Evolutionary conservation across 139 green algal genomes (phyloP).

Genomic region (Chlorella sp.): DNA sequence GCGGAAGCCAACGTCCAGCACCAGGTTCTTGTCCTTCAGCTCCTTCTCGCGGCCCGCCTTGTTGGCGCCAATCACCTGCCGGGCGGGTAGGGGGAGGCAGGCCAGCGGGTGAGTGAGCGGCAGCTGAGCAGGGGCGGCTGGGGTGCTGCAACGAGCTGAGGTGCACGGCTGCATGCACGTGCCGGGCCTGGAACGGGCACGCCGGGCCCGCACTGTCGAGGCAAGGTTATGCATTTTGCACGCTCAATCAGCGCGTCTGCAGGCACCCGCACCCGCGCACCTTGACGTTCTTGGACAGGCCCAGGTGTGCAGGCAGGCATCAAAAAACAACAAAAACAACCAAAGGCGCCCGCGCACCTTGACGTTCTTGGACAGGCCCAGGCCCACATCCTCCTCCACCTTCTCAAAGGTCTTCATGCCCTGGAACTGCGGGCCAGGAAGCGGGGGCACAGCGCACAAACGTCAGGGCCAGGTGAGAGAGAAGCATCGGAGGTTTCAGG

Average conservation of each 20-base stretch:
- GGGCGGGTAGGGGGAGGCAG: too few relatives aligned
- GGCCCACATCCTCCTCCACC: slow-evolving; percentile 46
- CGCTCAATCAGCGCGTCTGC: too few relatives aligned
- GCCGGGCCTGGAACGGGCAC: too few relatives aligned
- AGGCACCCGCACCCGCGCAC: too few relatives aligned
- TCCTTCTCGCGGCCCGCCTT: slow-evolving; percentile 43
- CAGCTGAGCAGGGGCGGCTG: not conserved
- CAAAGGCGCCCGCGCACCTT: slow-evolving; percentile 38
- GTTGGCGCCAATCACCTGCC: slow-evolving; percentile 36
- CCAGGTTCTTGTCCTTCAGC: slow-evolving; percentile 56
- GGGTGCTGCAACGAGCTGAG: too few relatives aligned
- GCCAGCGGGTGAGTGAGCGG: not conserved
- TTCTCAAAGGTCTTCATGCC: slow-evolving; percentile 55
- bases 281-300: slow-evolving; percentile 56
- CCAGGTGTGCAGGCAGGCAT: slow-evolving; percentile 13
- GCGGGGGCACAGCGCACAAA: too few relatives aligned
- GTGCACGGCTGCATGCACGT: too few relatives aligned
- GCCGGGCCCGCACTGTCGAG: too few relatives aligned
- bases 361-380: slow-evolving; percentile 53
- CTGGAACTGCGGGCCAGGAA: slow-evolving; percentile 39
- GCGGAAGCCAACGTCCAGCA: slow-evolving; percentile 45
- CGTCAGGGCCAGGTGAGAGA: too few relatives aligned
- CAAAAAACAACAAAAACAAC: not conserved
- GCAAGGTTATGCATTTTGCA: too few relatives aligned
- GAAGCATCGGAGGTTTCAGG: too few relatives aligned